Evolutionary conservation across 768 basidiomycete species (phyloP).

Genomic region (Russula lepida): DNA sequence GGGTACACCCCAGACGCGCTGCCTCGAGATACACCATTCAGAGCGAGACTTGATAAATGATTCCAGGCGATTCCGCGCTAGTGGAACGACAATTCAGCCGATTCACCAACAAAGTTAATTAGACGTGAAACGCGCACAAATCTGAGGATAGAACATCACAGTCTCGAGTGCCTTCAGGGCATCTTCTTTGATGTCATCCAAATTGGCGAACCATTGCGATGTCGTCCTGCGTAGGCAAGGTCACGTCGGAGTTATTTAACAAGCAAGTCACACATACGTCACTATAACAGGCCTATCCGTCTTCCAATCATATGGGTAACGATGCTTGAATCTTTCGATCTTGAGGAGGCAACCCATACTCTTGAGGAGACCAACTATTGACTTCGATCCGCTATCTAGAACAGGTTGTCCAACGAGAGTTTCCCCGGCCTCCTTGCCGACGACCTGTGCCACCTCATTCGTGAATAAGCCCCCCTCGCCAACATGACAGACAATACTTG

Average conservation of each 20-base stretch:
- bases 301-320: slow-evolving; percentile 96
- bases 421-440: slow-evolving; percentile 40
- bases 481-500: slow-evolving; percentile 70
- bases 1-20: slow-evolving; percentile 95
- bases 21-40: slow-evolving; percentile 98
- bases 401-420: slow-evolving; percentile 62
- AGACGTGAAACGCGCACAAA: slow-evolving; percentile 41
- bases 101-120: not conserved
- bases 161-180: slow-evolving; percentile 60
- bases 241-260: not conserved
- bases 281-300: slow-evolving; percentile 89
- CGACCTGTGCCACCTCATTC: slow-evolving; percentile 44
- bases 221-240: slow-evolving; percentile 53
- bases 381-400: slow-evolving; percentile 59
- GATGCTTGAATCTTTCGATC: slow-evolving; percentile 67
- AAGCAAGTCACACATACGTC: slow-evolving; percentile 43
- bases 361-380: slow-evolving; percentile 56
- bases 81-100: not conserved
- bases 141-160: slow-evolving; percentile 68
- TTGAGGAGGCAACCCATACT: slow-evolving; percentile 49
- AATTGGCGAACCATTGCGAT: slow-evolving; percentile 95
- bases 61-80: slow-evolving; percentile 84
- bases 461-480: slow-evolving; percentile 69
- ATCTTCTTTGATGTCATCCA: slow-evolving; percentile 71
- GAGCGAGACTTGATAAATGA: slow-evolving; percentile 80